Conservation (phyloP, 768 basidiomycete species). For the Termitomyces sp. region DNA sequence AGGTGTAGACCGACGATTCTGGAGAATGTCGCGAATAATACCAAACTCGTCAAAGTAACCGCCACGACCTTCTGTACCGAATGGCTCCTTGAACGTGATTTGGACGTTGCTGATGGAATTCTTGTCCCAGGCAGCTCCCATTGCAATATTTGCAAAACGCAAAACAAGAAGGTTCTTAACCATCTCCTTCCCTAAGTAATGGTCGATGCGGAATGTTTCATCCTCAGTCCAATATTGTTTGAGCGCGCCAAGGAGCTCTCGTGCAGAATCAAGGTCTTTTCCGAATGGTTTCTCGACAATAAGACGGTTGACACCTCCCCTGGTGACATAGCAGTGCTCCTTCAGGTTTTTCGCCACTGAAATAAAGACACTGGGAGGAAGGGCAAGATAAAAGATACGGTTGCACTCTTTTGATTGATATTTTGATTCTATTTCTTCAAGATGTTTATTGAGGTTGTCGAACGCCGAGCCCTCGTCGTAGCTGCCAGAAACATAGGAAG, state of each 20-base stretch:
- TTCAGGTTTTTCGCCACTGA: conserved; percentile 82
- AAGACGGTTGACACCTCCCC: conserved; percentile 78
- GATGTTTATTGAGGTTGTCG: conserved; percentile 66
- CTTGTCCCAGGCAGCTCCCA: conserved; percentile 92
- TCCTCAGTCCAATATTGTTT: conserved; percentile 92
- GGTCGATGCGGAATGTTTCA: conserved; percentile 98
- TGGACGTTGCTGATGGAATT: conserved; percentile 96
- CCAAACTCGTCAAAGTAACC: conserved; percentile 99
- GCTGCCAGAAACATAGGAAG: conserved; percentile 80
- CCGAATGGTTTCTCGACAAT: conserved; percentile 99
- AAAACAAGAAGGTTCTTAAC: conserved; percentile 97
- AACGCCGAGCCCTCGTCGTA: conserved; percentile 88
- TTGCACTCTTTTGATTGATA: conserved; percentile 65
- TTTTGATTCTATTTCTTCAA: conserved; percentile 72
- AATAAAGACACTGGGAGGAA: conserved; percentile 96
- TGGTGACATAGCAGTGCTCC: conserved; percentile 69
- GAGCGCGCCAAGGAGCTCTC: conserved; percentile 71
- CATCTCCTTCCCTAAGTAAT: conserved; percentile 99
- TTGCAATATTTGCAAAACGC: conserved; percentile 90
- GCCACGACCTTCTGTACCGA: conserved; percentile 99
- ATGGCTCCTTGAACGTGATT: conserved; percentile 99
- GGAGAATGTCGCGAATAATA: conserved; percentile 95
- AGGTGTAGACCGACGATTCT: conserved; percentile 80
- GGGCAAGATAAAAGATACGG: conserved; percentile 94
- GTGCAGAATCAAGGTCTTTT: conserved; percentile 84